Evolutionary conservation across 805 yeast species (phyloP).

Genomic region (Scheffersomyces lignosus): DNA sequence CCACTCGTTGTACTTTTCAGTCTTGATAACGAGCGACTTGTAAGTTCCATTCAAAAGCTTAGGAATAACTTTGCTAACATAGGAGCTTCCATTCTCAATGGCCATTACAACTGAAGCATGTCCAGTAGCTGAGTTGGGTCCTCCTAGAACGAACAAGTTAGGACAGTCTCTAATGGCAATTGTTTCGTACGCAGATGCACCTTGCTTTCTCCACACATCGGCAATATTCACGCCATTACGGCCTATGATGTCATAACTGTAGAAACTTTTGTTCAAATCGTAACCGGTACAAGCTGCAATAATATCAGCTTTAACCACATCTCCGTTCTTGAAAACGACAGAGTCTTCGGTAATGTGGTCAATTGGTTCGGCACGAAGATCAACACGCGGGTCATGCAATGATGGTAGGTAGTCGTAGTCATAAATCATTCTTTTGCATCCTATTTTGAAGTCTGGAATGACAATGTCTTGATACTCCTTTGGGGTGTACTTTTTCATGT

Average conservation of each 20-base stretch:
- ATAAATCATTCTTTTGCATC: conserved; percentile 42
- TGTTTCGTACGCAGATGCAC: conserved; percentile 38
- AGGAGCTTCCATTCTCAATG: conserved; percentile 33
- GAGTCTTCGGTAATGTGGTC: conserved; percentile 27
- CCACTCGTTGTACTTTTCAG: conserved; percentile 36
- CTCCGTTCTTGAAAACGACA: conserved; percentile 29
- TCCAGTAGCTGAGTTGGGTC: conserved; percentile 45
- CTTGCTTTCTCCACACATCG: conserved; percentile 29
- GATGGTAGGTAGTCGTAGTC: conserved; percentile 37
- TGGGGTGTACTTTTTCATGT: conserved; percentile 32
- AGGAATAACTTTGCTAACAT: conserved; percentile 20
- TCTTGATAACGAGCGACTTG: conserved; percentile 31
- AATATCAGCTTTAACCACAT: conserved; percentile 32
- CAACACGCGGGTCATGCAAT: conserved; percentile 30
- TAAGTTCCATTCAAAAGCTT: conserved; percentile 27
- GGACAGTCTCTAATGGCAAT: conserved; percentile 33
- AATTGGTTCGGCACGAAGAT: conserved; percentile 21
- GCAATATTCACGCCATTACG: conserved; percentile 19
- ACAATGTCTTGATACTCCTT: conserved; percentile 30
- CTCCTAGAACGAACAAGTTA: conserved; percentile 34
- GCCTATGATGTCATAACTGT: conserved; percentile 24
- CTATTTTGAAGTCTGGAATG: conserved; percentile 40
- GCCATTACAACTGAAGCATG: conserved; percentile 42
- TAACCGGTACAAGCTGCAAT: conserved; percentile 46
- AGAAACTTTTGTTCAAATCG: conserved; percentile 19